Evolutionary conservation across 495 filamentous ascomycete species (phyloP), one percentile per base, ranked within the genome.

Genomic region (Tuber magnatum): DNA sequence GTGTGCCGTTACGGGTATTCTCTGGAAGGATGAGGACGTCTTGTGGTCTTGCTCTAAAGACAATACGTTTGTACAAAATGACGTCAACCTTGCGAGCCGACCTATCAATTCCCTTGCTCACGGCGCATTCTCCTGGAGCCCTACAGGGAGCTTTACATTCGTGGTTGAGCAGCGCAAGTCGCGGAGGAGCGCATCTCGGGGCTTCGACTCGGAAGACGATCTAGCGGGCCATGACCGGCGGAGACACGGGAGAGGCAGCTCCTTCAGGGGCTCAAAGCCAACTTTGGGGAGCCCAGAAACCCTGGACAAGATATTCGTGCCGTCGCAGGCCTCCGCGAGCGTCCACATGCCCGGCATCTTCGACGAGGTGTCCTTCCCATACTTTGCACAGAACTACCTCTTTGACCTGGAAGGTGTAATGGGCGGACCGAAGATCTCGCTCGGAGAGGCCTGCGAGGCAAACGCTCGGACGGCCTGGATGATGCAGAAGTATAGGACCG

Each of bases 21-120:
- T 97, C 41, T 99, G 96, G 96, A 93, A 91, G 81, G 92, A 93
- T 65, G 91, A 94, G 80, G 92, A 97, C 80, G 86, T 97, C 5
- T 84, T 99, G 41, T 99, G 95, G 94, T 94, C 92, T 28, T 94
- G 92, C 61, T 93, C 93, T 9, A 90, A 90, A 48, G 91, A 93
- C 56, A 92, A 93, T 35, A 86, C 88, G 8, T 97, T 99, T 80
- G 90, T 90, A 32, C 95, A 99, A 83, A 93, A 92, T 70, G 94
- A 99, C 83, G 86, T 97, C 48, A 89, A 92, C 38, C 95, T 91
- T 85, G 89, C 92, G 12, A 88, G 91, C 32, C 91, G 93, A 80
- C 88, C 92, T n/a, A 88, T 94, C 71, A 92, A 93, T 80, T 86
- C 87, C 44, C 85, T 93, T 20, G 88, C 89, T n/a, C 87, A 85